Conservation (phyloP, 805 yeast genomes). For the Candida easanensis region DNA sequence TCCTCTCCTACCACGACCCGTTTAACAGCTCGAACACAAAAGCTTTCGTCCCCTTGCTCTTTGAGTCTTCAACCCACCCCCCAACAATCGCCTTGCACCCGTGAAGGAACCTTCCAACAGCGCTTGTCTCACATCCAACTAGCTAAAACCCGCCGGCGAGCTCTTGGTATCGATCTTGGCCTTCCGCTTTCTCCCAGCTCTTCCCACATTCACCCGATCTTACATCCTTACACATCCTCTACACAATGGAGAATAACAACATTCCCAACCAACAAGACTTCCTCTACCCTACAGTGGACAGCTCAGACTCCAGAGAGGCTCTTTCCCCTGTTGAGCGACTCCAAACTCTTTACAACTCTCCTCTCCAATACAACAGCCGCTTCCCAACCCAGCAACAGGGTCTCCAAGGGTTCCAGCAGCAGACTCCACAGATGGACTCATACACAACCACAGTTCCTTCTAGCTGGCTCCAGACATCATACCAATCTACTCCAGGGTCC, state of each 20-base stretch:
- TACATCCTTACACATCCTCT: background rate
- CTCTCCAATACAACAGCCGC: constrained; percentile 7
- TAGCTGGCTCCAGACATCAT: constrained; percentile 5
- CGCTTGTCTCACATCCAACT: too few species aligned
- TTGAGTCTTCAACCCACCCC: too few species aligned
- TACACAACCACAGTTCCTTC: constrained; percentile 4
- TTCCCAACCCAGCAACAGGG: too few species aligned
- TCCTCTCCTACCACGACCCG: too few species aligned
- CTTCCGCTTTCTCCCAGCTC: too few species aligned
- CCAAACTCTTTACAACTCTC: constrained; percentile 7
- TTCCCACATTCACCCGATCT: too few species aligned
- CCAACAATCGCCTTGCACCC: too few species aligned
- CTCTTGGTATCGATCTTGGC: too few species aligned
- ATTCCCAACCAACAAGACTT: constrained; percentile 7
- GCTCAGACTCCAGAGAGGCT: constrained; percentile 3
- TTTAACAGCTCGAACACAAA: too few species aligned
- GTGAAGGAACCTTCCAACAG: too few species aligned
- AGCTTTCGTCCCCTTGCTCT: too few species aligned
- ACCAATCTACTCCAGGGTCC: constrained; percentile 2
- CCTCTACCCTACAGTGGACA: constrained; percentile 6
- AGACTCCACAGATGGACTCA: constrained; percentile 1
- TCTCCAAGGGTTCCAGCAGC: background rate
- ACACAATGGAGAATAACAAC: constrained; percentile 2
- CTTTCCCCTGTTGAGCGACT: background rate
- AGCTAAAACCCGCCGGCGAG: too few species aligned